Evolutionary conservation across 768 basidiomycete genomes (phyloP).

Genomic region (Amanita jacksonii): DNA sequence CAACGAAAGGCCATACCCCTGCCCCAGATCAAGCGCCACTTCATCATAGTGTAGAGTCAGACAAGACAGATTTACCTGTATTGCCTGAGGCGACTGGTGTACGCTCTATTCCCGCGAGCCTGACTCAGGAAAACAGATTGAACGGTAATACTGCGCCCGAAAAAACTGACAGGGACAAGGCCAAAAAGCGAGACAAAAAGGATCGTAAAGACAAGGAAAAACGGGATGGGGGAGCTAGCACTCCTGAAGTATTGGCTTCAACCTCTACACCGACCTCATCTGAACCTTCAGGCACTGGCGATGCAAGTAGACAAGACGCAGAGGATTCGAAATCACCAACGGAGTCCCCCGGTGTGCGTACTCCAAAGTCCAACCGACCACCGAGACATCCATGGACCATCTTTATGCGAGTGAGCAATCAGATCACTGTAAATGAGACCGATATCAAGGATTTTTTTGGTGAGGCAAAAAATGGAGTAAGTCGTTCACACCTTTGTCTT

Average conservation of each 20-base stretch:
- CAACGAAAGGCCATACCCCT: constrained; percentile 29
- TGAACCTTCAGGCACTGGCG: constrained; percentile 18
- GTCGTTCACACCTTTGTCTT: constrained; percentile 17
- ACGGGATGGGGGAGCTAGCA: constrained; percentile 25
- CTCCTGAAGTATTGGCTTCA: constrained; percentile 20
- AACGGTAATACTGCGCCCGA: constrained; percentile 19
- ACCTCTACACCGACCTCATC: constrained; percentile 23
- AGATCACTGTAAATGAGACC: constrained; percentile 40
- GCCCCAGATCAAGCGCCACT: constrained; percentile 23
- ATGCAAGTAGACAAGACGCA: constrained; percentile 13
- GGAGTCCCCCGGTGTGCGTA: constrained; percentile 55
- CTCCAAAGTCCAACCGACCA: constrained; percentile 58
- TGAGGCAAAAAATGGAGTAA: constrained; percentile 57
- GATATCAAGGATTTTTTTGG: constrained; percentile 74
- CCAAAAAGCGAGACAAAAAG: constrained; percentile 48
- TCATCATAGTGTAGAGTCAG: constrained; percentile 20
- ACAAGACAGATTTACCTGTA: constrained; percentile 29
- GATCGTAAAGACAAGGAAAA: constrained; percentile 55
- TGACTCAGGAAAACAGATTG: background rate
- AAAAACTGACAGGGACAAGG: constrained; percentile 44
- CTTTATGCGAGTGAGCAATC: constrained; percentile 58
- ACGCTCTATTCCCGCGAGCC: constrained; percentile 3
- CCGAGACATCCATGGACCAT: constrained; percentile 77
- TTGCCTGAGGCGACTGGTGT: constrained; percentile 22
- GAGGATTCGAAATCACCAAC: constrained; percentile 45